Evolutionary conservation across 2,329 filamentous ascomycete genomes (phyloP), one percentile per base, ranked within the genome.

Genomic region (Ophiostoma fasciatum): DNA sequence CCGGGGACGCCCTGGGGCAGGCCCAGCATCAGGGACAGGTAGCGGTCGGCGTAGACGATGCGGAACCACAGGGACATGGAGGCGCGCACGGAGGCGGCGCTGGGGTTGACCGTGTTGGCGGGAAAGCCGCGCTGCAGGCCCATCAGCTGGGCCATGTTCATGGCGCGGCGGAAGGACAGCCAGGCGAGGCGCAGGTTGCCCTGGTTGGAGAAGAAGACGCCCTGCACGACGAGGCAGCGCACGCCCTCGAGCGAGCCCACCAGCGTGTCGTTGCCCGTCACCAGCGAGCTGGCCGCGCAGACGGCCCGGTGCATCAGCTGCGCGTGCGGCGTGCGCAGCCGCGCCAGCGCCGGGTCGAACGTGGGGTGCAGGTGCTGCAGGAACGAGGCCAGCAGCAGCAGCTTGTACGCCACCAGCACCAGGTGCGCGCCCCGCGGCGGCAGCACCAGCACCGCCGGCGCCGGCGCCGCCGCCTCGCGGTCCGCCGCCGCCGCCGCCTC

Each of bases 191-290:
- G 57, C 3, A 68, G 50, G 26, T 63, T 59, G 1, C 68, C 68
- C 0, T 50, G 48, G 25, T 68, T 67, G 18, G 60, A 59, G 13
- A 63, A 51, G 42, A 60, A 64, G 14, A 64, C 51, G 9, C 54
- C 55, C 39, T 66, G 59, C 0, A 70, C 50, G 40, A 68, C 55
- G 7, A 71, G 43, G 33, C 62, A 66, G 38, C 68, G 62, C 7
- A 71, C 45, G 0, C 64, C 64, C 37, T 70, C 64, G 3, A 68
- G 36, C 0, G 59, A 63, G n/a, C 49, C 51, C 1, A 62, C 45
- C 0, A 72, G 47, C 2, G 61, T 57, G 34, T 70, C 61, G 18
- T 68, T 58, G 10, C 53, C 55, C 0, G 60, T 64, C 3, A 73
- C 58, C 7, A 55, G 41, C 5, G 47, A 52, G 2, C 33, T 31